Conservation (phyloP, 2,329 filamentous ascomycete genomes). For the Exserohilum turcica region DNA sequence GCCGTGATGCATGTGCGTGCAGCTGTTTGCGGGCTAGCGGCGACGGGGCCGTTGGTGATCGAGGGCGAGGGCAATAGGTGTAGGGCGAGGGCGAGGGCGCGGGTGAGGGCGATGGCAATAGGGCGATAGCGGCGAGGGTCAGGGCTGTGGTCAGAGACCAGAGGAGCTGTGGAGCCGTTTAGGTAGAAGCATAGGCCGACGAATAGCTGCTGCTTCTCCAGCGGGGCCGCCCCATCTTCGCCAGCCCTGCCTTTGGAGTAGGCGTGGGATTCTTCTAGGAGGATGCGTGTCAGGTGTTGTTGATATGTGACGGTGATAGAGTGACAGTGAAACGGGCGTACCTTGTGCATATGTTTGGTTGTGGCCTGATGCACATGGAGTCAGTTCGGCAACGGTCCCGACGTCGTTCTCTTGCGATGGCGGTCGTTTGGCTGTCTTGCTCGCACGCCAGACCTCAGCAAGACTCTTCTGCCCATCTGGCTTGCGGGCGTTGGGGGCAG, state of each 20-base stretch:
- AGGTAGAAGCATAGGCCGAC: conserved; percentile 76
- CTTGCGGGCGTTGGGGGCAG: conserved; percentile 56
- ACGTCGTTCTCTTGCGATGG: conserved; percentile 9
- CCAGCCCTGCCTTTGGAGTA: not conserved
- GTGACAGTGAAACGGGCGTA: not conserved
- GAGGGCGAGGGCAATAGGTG: too few relatives aligned
- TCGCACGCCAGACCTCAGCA: conserved; percentile 32
- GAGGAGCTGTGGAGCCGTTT: conserved; percentile 82
- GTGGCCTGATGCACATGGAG: not conserved
- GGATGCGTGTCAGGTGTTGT: not conserved
- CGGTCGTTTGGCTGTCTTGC: conserved; percentile 17
- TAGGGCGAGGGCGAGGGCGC: not conserved
- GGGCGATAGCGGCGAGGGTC: not conserved
- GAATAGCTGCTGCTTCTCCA: conserved; percentile 61
- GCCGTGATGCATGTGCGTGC: not conserved
- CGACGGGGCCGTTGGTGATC: conserved; percentile 3
- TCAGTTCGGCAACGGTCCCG: not conserved
- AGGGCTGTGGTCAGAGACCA: conserved; percentile 79
- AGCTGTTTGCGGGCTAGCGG: not conserved
- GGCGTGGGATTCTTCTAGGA: not conserved
- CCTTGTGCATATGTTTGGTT: conserved; percentile 4
- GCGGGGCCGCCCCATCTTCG: conserved; percentile 6
- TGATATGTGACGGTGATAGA: not conserved
- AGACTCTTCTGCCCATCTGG: conserved; percentile 50
- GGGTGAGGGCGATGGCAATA: too few relatives aligned